Conservation (phyloP, 1,139 yeast genomes). For the Debaryomyces sp. region DNA sequence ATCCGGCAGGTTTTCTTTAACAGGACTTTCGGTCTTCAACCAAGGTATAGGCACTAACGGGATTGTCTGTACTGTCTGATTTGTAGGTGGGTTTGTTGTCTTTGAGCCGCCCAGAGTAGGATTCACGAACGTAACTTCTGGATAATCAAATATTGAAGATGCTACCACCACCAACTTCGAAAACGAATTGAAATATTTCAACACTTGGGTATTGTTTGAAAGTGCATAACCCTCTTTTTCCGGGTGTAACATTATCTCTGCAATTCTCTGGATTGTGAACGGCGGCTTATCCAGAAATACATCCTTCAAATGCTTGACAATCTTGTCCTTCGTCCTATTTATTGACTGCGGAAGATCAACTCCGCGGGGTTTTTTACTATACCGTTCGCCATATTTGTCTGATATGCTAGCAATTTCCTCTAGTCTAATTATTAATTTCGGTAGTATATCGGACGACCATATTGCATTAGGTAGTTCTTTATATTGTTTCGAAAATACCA, state of each 20-base stretch:
- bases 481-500: conserved; percentile 5
- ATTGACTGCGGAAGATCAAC: conserved; percentile 20
- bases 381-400: conserved; percentile 15
- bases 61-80: conserved; percentile 8
- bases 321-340: conserved; percentile 8
- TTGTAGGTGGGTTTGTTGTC: conserved; percentile 1
- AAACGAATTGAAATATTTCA: conserved; percentile 36
- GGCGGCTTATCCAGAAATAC: conserved; percentile 50
- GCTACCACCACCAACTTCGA: conserved; percentile 30
- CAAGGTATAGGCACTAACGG: conserved; percentile 49
- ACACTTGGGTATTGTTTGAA: conserved; percentile 25
- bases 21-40: conserved; percentile 32
- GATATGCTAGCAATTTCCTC: conserved; percentile 18
- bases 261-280: conserved; percentile 57
- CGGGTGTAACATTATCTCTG: conserved; percentile 54
- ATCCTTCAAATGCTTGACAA: conserved; percentile 19
- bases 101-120: not conserved
- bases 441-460: conserved; percentile 14
- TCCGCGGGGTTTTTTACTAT: conserved; percentile 15
- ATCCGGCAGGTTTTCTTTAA: conserved; percentile 5
- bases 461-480: not conserved
- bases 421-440: conserved; percentile 13
- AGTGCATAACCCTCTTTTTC: conserved; percentile 33
- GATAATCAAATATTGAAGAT: conserved; percentile 30
- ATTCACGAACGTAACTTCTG: conserved; percentile 15